Evolutionary conservation across 2,329 filamentous ascomycete genomes (phyloP).

Genomic region (Sporothrix curviconia): DNA sequence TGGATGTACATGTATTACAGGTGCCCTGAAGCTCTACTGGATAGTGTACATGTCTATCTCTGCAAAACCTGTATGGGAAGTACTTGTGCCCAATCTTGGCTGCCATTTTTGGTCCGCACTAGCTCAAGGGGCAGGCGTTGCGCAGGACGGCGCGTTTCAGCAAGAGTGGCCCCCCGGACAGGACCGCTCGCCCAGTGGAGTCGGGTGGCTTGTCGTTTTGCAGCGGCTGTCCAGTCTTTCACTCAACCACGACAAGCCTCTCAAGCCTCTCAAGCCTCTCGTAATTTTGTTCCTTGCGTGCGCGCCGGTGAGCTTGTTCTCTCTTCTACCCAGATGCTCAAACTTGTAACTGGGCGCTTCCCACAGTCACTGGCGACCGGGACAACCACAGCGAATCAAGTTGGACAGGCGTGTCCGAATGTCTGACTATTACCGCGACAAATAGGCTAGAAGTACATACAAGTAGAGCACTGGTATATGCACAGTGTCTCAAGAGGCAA

Average conservation of each 20-base stretch:
- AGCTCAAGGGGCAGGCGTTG: constrained; percentile 16
- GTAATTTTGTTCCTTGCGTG: background rate
- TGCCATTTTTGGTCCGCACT: constrained; percentile 10
- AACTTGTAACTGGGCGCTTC: background rate
- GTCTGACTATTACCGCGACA: background rate
- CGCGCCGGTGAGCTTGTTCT: background rate
- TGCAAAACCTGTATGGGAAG: background rate
- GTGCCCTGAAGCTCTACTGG: too few relatives aligned
- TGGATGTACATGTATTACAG: too few relatives aligned
- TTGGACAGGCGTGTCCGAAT: background rate
- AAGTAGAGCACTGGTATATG: too few relatives aligned
- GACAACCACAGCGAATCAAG: background rate
- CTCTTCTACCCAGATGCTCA: background rate
- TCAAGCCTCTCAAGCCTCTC: background rate
- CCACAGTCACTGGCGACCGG: background rate
- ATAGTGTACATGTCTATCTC: too few relatives aligned
- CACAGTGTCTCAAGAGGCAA: too few relatives aligned
- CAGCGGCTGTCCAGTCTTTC: background rate
- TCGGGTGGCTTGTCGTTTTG: constrained; percentile 1
- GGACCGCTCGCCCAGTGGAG: constrained; percentile 13
- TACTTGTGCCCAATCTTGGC: background rate
- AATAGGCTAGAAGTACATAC: background rate
- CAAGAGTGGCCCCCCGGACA: constrained; percentile 5
- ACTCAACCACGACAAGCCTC: background rate
- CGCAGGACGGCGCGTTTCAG: constrained; percentile 19